Percentiles rank a stretch among this genome's conserved stretches.
Conservation (phyloP, 1,284 basidiomycete genomes). For the Prillingera fragicola region DNA sequence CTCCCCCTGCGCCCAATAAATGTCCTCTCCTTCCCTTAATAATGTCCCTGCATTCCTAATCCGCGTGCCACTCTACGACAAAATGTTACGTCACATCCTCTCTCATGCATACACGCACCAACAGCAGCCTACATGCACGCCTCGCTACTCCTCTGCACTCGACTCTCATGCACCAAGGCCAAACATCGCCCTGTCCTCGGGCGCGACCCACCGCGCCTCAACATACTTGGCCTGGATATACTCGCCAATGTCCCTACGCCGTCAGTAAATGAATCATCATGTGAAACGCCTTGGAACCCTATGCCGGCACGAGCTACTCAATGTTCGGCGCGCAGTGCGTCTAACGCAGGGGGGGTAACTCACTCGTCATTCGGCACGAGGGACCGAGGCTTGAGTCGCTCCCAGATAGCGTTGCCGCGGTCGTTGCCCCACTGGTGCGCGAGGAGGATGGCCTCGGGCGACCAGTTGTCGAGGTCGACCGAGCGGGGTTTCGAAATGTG, state of each 20-base stretch:
- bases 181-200: constrained; percentile 21
- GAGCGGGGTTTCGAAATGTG: constrained; percentile 52
- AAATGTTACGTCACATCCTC: too few relatives aligned
- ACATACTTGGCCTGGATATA: constrained; percentile 49
- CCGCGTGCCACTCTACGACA: too few relatives aligned
- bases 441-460: constrained; percentile 41
- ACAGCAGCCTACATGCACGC: too few relatives aligned
- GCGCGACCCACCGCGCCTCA: constrained; percentile 42
- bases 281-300: not conserved
- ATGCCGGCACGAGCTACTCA: too few relatives aligned
- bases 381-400: constrained; percentile 28
- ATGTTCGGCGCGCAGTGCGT: too few relatives aligned
- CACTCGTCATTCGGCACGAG: constrained; percentile 35
- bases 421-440: constrained; percentile 48
- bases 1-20: too few relatives aligned
- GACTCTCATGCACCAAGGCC: too few relatives aligned
- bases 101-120: too few relatives aligned
- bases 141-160: too few relatives aligned
- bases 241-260: constrained; percentile 29
- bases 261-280: not conserved
- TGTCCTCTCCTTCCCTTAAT: too few relatives aligned
- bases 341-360: too few relatives aligned
- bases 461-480: constrained; percentile 53
- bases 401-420: constrained; percentile 47
- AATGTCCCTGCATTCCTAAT: too few relatives aligned